A percentile compares a stretch with the other conserved stretches of the same genome.
These are phyloP conservation scores for Beta lomatogona DNA, from an alignment of 179 eudicot species.

Conservation along the genomic window DNA sequence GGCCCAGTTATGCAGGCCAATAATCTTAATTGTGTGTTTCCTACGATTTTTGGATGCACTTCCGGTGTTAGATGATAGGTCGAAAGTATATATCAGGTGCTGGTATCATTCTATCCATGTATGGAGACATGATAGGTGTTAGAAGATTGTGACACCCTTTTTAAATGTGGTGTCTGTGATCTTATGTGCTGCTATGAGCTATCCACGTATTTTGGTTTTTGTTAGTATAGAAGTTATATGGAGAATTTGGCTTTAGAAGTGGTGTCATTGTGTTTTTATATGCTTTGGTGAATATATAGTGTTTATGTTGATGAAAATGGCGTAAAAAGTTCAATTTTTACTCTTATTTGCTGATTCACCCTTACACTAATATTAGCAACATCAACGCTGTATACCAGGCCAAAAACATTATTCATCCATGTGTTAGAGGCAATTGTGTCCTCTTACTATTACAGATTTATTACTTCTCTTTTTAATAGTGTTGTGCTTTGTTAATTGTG, in stretches of 20 bases:
- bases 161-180: slow-evolving; percentile 1
- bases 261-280: neutral
- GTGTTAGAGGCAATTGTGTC: too few relatives aligned
- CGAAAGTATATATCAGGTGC: slow-evolving; percentile 1
- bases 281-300: too few relatives aligned
- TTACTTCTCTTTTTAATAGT: too few relatives aligned
- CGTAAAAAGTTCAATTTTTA: too few relatives aligned
- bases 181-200: neutral
- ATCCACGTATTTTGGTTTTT: slow-evolving; percentile 18
- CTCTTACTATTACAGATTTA: too few relatives aligned
- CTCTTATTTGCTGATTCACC: too few relatives aligned
- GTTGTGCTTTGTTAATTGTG: too few relatives aligned
- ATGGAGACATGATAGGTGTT: neutral
- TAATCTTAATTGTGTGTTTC: slow-evolving; percentile 21
- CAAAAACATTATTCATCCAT: too few relatives aligned
- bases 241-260: neutral
- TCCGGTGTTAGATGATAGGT: slow-evolving; percentile 1
- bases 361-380: too few relatives aligned
- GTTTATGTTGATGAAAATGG: too few relatives aligned
- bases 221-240: neutral
- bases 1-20: slow-evolving; percentile 35
- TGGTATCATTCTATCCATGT: neutral
- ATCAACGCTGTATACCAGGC: too few relatives aligned
- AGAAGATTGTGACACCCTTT: slow-evolving; percentile 4
- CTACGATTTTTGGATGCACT: neutral